Base-by-base conservation (phyloP, 1,284 basidiomycete genomes). In the Cryptococcus sp. region DNA sequence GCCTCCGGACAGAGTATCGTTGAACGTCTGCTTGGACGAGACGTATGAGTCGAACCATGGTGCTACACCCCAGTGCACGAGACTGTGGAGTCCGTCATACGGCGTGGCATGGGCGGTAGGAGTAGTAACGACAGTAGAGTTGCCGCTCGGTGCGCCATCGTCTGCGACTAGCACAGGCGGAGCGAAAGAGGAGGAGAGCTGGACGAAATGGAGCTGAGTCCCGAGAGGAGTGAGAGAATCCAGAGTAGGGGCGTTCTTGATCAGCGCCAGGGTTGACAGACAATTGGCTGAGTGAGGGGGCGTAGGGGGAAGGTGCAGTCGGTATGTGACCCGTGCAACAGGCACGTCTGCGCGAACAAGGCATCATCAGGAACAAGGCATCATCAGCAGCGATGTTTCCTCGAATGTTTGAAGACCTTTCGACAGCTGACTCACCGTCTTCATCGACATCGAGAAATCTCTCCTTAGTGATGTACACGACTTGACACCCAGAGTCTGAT, bases 21-120 rank as follows among this genome's bases (percentile, higher is more conserved):
- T 46, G 20, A 68, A 43, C 3, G 46, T 58, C 47, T 69, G 70
- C 58, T 77, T 74, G 50, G 82, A 81, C 51, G 76, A 80, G 29
- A 97, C 92, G 69, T 96, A 98, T 15, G 93, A 93, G 77, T 98
- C 94, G 70, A 99, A 98, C 88, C 93, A 98, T 0, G 95, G 94
- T 63, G 97, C 94, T 49, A 98, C 93, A 70, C 93, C 95, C 63
- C 87, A 89, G 72, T 95, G 96, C 13, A 99, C 93, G 25, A 99
- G 85, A n/a, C 91, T 91, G 76, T 98, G 94, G 19, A 99, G 80
- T 72, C 91, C 91, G 76, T 98, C 95, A 72, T 98, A 99, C 0
- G 95, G 94, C 1, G 91, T 79, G 0, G 70, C 65, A 29, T 74
- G 75, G n/a, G 75, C 60, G 11, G 72, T 71, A 23, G 74, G 75